Conservation (phyloP, 192 early-diverging fungal species). For the Paraglomus occultum region DNA sequence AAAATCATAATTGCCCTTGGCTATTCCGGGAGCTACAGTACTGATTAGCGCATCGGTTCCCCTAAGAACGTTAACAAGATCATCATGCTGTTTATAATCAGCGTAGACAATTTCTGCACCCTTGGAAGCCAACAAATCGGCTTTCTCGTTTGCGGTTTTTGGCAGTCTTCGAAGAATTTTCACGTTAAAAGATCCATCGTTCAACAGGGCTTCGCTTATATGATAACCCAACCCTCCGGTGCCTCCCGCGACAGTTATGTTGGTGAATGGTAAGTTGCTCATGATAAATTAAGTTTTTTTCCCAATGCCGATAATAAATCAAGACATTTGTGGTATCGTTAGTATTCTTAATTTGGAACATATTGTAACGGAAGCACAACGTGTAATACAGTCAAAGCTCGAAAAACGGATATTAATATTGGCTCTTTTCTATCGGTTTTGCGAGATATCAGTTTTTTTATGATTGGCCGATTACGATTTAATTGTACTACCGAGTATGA, state of each 20-base stretch:
- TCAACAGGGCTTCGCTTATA: conserved; percentile 20
- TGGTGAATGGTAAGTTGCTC: background rate
- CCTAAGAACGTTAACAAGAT: conserved; percentile 24
- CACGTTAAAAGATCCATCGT: conserved; percentile 24
- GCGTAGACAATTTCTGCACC: conserved; percentile 24
- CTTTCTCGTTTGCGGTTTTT: conserved; percentile 6
- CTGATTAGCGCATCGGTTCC: conserved; percentile 20
- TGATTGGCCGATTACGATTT: too few species aligned
- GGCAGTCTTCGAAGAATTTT: conserved; percentile 18
- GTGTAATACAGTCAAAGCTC: too few species aligned
- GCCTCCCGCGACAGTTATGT: conserved; percentile 11
- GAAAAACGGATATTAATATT: too few species aligned
- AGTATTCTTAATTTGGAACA: too few species aligned
- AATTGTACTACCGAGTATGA: too few species aligned
- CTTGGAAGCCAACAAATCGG: conserved; percentile 1
- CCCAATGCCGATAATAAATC: too few species aligned
- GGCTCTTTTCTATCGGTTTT: too few species aligned
- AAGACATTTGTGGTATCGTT: too few species aligned
- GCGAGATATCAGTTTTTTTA: too few species aligned
- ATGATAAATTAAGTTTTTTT: background rate
- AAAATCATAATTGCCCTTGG: background rate
- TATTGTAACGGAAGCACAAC: too few species aligned
- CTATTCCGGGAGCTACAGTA: background rate
- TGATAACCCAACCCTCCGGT: conserved; percentile 3
- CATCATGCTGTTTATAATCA: conserved; percentile 26